Evolutionary conservation across 192 early-diverging fungal genomes (phyloP), one percentile per base, ranked within the genome.

Genomic region (Coemansia sp.): DNA sequence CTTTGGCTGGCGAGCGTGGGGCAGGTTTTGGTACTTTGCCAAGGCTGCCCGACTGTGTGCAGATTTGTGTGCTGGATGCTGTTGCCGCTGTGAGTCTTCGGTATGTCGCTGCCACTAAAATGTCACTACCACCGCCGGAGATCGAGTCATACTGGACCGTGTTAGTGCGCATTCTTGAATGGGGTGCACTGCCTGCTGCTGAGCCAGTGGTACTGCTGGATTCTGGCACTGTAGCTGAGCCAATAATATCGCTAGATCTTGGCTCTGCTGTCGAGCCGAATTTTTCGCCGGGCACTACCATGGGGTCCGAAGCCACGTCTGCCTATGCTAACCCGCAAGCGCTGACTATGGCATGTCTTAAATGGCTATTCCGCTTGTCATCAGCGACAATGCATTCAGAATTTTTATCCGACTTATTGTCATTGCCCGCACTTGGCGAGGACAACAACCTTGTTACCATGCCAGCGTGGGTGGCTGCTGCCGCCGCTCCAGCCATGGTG

Each of bases 361-460:
- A 36, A 21, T 82, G 79, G 79, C 61, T 82, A 61, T 70, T 78
- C 42, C 51, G 55, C 53, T 66, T 78, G 76, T 54, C 66, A 19
- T 67, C 62, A 10, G 55, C 60, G 14, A 25, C 60, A 31, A 19
- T 21, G 58, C 59, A 31, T 21, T 8, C 29, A 9, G 54, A 5
- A 21, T 17, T 55, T 1, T 55, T 5, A 11, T 14, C 54, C 24
- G 20, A 11, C 27, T 31, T 22, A 46, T 54, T 54, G 53, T 54
- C 39, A 4, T 46, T 14, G 5, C 11, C 39, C 3, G 11, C 39
- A 14, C 14, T 14, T 23, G 53, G 53, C 10, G 21, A 27, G 53
- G 53, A 54, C 53, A 14, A 27, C 21, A 22, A 11, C 8, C 6
- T 8, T 54, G 20, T 24, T 17, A 21, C 31, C 19, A 10, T 63